Percentiles rank a stretch among this genome's conserved stretches.
Evolutionary conservation across 768 basidiomycete genomes (phyloP).

Genomic region (Amanita rubescens): DNA sequence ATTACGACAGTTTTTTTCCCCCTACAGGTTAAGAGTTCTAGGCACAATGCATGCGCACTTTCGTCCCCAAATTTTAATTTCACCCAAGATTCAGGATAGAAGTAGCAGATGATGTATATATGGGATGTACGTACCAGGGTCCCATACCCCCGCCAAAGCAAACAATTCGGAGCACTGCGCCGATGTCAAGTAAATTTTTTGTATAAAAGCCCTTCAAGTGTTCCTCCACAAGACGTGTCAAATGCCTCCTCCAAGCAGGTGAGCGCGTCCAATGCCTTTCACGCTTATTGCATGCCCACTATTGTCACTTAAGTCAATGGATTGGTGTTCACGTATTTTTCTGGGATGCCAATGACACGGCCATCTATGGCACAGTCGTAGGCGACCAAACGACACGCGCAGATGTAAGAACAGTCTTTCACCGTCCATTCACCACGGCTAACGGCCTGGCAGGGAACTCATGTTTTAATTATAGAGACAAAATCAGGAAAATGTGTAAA

Average conservation of each 20-base stretch:
- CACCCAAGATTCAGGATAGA: neutral
- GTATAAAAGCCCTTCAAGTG: neutral
- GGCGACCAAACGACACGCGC: slow-evolving; percentile 8
- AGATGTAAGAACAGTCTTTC: slow-evolving; percentile 12
- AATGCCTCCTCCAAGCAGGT: neutral
- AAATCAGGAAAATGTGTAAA: slow-evolving; percentile 16
- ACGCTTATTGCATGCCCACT: neutral
- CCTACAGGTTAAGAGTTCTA: slow-evolving; percentile 6
- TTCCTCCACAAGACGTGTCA: neutral
- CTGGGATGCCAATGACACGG: slow-evolving; percentile 16
- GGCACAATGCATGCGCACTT: neutral
- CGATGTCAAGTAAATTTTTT: neutral
- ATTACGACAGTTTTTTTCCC: neutral
- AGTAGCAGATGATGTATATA: neutral
- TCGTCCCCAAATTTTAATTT: neutral
- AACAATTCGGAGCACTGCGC: neutral
- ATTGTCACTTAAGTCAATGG: slow-evolving; percentile 8
- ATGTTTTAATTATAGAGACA: slow-evolving; percentile 16
- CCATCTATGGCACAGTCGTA: slow-evolving; percentile 19
- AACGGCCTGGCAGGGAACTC: slow-evolving; percentile 12
- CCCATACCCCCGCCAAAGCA: neutral
- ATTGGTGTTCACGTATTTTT: slow-evolving; percentile 18
- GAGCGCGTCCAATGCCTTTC: neutral
- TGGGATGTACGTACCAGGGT: neutral
- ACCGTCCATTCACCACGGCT: neutral